Conservation (phyloP, 176 grass and related monocot genomes). For the Canna indica region DNA sequence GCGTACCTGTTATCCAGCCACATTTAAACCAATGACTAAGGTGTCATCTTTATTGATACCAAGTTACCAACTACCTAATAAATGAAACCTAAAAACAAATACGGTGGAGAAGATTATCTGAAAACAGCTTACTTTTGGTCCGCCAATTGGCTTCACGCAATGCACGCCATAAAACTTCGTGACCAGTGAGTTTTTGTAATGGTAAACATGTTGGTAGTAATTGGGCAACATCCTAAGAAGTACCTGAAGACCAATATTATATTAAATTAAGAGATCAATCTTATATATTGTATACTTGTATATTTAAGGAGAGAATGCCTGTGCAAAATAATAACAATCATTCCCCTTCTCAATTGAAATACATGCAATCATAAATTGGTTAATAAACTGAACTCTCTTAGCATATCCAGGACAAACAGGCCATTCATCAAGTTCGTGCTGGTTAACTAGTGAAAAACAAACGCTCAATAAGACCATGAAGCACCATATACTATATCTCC, state of each 20-base stretch:
- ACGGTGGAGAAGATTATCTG: no score
- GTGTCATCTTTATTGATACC: background rate
- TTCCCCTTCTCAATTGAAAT: background rate
- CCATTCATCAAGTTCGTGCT: no score
- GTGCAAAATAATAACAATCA: no score
- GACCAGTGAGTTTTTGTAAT: slow-evolving; percentile 1
- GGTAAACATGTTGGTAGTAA: slow-evolving; percentile 12
- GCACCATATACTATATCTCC: no score
- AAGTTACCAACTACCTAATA: background rate
- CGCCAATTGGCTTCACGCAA: slow-evolving; percentile 66
- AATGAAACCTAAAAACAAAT: background rate
- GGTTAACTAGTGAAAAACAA: no score
- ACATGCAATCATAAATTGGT: background rate
- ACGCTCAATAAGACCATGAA: no score
- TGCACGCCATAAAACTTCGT: slow-evolving; percentile 29
- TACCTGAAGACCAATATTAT: background rate
- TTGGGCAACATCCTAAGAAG: slow-evolving; percentile 18
- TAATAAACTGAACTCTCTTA: no score
- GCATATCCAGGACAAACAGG: no score
- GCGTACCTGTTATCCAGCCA: slow-evolving; percentile 43
- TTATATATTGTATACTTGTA: no score
- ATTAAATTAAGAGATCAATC: background rate
- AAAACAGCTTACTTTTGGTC: slow-evolving; percentile 33
- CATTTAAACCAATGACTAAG: background rate
- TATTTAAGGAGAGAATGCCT: no score